Evolutionary conservation across 352 stramenopile species (phyloP).

Genomic region (Pseudoperonospora humuli): DNA sequence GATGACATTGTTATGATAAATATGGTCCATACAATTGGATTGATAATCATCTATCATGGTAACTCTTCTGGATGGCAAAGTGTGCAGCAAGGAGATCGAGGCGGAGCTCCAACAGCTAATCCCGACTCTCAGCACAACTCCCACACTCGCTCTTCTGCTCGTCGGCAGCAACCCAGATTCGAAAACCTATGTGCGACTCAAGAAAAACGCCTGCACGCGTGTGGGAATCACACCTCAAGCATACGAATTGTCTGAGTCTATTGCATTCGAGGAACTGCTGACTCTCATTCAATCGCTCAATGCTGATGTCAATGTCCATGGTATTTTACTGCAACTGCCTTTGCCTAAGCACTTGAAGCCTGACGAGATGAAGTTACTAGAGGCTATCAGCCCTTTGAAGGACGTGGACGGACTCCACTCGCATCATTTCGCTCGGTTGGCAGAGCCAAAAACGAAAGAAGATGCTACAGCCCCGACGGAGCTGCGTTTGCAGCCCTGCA

Average conservation of each 20-base stretch:
- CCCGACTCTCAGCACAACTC: constrained; percentile 32
- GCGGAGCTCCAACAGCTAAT: constrained; percentile 78
- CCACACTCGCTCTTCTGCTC: constrained; percentile 92
- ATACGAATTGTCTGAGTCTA: constrained; percentile 41
- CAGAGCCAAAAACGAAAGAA: constrained; percentile 22
- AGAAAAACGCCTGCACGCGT: constrained; percentile 96
- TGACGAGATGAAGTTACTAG: constrained; percentile 88
- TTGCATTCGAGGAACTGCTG: constrained; percentile 40
- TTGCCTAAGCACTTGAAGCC: constrained; percentile 45
- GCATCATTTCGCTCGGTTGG: constrained; percentile 91
- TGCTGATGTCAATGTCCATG: constrained; percentile 84
- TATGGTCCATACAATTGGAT: neutral
- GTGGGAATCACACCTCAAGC: constrained; percentile 88
- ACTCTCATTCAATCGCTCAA: constrained; percentile 81
- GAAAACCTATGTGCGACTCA: constrained; percentile 96
- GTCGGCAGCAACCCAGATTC: constrained; percentile 91
- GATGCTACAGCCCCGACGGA: constrained; percentile 8
- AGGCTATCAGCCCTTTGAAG: constrained; percentile 87
- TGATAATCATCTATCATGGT: no score
- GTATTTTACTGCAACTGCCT: constrained; percentile 93
- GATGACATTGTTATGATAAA: no score
- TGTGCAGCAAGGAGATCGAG: constrained; percentile 78
- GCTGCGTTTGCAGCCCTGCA: constrained; percentile 86
- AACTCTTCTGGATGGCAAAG: constrained; percentile 71
- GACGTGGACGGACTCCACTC: constrained; percentile 99